Conservation (phyloP, 129 eudicot genomes). For the Flaveria brownii region DNA sequence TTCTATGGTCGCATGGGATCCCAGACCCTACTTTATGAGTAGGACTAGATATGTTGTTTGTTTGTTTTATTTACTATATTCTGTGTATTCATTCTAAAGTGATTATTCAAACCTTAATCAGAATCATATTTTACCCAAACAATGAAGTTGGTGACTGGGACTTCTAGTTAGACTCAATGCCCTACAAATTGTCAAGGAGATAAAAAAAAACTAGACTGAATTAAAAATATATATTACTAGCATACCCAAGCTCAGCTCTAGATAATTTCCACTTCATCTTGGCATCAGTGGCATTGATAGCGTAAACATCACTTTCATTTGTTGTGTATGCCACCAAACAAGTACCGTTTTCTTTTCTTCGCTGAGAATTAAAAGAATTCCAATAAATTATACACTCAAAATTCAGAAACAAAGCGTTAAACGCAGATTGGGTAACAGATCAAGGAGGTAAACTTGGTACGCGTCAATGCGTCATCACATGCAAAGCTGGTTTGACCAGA, state of each 20-base stretch:
- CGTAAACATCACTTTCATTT: conserved; percentile 38
- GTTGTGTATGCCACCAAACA: conserved; percentile 61
- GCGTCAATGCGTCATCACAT: neutral
- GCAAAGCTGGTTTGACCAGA: neutral
- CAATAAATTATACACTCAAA: neutral
- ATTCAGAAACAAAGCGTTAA: no score
- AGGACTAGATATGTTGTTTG: no score
- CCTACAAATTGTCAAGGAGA: neutral
- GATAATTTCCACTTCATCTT: conserved; percentile 49
- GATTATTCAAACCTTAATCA: conserved; percentile 2
- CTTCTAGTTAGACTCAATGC: neutral
- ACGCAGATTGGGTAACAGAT: neutral
- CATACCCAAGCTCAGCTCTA: conserved; percentile 52
- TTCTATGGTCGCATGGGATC: neutral
- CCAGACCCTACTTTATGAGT: no score
- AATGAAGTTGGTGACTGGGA: neutral
- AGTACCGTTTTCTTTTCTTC: conserved; percentile 39
- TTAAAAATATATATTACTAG: no score
- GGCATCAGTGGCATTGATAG: conserved; percentile 36
- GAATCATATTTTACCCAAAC: neutral
- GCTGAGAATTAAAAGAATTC: conserved; percentile 28
- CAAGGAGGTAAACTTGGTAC: neutral
- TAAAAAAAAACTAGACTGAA: neutral
- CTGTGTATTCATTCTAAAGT: neutral
- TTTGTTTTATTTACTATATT: no score